These are phyloP conservation scores for Neonectria magnoliae DNA, from an alignment of 2,329 filamentous ascomycete species.

Conservation along the genomic window DNA sequence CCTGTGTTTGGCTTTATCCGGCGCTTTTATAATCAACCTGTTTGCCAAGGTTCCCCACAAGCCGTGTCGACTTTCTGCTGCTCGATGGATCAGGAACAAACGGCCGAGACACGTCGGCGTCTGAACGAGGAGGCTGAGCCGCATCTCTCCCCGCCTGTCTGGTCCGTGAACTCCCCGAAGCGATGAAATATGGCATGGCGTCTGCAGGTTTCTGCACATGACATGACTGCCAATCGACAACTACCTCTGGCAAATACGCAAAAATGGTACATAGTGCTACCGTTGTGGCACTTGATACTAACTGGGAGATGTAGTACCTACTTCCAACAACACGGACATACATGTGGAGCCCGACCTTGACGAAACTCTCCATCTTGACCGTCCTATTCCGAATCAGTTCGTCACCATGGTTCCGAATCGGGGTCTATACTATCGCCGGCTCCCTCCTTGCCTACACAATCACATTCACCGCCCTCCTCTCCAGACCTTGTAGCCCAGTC, in stretches of 20 bases:
- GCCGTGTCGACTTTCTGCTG: neutral
- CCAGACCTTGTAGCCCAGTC: constrained; percentile 19
- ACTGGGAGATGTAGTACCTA: constrained; percentile 9
- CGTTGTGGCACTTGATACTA: no score
- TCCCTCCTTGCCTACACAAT: constrained; percentile 12
- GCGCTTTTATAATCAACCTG: constrained; percentile 9
- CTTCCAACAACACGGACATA: constrained; percentile 19
- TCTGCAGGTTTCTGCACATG: neutral
- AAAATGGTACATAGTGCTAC: no score
- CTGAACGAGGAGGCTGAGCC: neutral
- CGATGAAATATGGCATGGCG: neutral
- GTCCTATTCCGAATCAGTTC: constrained; percentile 16
- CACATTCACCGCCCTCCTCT: constrained; percentile 9
- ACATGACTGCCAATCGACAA: neutral
- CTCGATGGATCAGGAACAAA: no score
- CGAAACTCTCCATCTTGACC: constrained; percentile 20
- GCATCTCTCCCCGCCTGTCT: neutral
- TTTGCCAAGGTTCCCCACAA: neutral
- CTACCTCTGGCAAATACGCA: neutral
- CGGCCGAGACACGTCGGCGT: neutral
- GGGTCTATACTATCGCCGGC: constrained; percentile 2
- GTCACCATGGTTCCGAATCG: constrained; percentile 4
- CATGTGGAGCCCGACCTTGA: constrained; percentile 23
- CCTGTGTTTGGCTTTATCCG: constrained; percentile 24
- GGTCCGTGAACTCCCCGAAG: neutral